Conservation (phyloP, 2,329 filamentous ascomycete genomes). For the Xylariaceae sp. region DNA sequence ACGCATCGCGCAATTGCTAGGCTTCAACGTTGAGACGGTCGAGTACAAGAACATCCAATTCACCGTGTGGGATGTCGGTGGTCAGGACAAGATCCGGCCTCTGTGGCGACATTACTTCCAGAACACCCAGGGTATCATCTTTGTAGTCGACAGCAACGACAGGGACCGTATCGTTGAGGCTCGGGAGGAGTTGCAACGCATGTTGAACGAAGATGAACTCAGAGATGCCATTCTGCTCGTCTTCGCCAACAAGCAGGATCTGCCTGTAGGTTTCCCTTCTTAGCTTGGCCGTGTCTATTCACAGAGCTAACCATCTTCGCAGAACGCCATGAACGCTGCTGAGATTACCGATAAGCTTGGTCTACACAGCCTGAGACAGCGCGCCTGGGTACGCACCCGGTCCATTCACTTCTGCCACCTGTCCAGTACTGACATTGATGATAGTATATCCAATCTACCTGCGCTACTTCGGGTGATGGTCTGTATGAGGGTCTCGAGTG, state of each 20-base stretch:
- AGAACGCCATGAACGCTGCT: slow-evolving; percentile 99
- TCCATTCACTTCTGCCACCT: slow-evolving; percentile 27
- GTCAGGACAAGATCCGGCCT: slow-evolving; percentile 99
- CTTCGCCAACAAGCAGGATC: slow-evolving; percentile 99
- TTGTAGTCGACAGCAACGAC: slow-evolving; percentile 99
- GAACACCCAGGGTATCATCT: slow-evolving; percentile 99
- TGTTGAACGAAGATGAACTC: slow-evolving; percentile 99
- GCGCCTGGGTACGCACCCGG: slow-evolving; percentile 81
- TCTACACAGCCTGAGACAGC: slow-evolving; percentile 97
- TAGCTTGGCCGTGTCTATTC: not conserved
- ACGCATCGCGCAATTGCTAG: slow-evolving; percentile 45
- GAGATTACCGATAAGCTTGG: slow-evolving; percentile 99
- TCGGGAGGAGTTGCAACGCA: slow-evolving; percentile 93
- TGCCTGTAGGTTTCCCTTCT: slow-evolving; percentile 71
- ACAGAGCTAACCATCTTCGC: slow-evolving; percentile 35
- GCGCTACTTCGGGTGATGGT: slow-evolving; percentile 98
- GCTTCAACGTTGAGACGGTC: slow-evolving; percentile 99
- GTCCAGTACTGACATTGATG: slow-evolving; percentile 26
- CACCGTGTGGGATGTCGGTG: slow-evolving; percentile 99
- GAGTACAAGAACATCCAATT: slow-evolving; percentile 99
- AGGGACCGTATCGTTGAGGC: slow-evolving; percentile 97
- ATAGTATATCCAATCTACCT: slow-evolving; percentile 99
- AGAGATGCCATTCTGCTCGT: slow-evolving; percentile 95
- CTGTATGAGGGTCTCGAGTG: slow-evolving; percentile 98
- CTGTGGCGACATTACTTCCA: slow-evolving; percentile 99